Percentiles rank a stretch among this genome's conserved stretches.
These are phyloP conservation scores for Cryptococcus sp. DNA, from an alignment of 1,284 basidiomycete species.

Conservation along the genomic window DNA sequence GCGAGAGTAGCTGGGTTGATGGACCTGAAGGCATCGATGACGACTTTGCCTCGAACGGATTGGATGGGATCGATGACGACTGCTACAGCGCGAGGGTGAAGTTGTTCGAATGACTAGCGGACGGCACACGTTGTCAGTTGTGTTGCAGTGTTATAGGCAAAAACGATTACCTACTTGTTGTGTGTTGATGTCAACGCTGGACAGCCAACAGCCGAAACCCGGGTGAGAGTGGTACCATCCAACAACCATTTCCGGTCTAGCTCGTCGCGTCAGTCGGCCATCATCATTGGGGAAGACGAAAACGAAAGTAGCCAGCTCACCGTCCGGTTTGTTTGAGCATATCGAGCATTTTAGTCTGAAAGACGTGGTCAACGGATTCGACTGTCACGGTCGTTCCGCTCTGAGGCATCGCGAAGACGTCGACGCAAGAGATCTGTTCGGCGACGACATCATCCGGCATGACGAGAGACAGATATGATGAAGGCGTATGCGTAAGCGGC, in stretches of 20 bases:
- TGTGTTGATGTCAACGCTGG: slow-evolving; percentile 98
- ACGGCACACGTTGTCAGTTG: slow-evolving; percentile 2
- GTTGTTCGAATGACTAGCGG: slow-evolving; percentile 88
- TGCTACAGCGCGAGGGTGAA: slow-evolving; percentile 92
- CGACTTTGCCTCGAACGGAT: slow-evolving; percentile 97
- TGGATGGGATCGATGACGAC: slow-evolving; percentile 99
- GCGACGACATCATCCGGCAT: too few relatives aligned
- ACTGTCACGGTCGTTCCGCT: slow-evolving; percentile 98
- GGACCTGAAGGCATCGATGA: slow-evolving; percentile 97
- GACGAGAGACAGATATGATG: neutral
- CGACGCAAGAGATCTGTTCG: slow-evolving; percentile 71
- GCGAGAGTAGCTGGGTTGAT: slow-evolving; percentile 82
- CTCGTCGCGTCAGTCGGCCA: neutral
- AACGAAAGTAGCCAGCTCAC: slow-evolving; percentile 56
- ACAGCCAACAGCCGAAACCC: slow-evolving; percentile 99
- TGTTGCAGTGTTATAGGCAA: neutral
- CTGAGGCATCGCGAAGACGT: slow-evolving; percentile 99
- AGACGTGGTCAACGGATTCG: slow-evolving; percentile 98
- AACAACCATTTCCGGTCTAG: slow-evolving; percentile 95
- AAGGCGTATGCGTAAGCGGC: neutral
- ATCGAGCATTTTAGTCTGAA: slow-evolving; percentile 98
- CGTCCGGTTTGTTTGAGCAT: slow-evolving; percentile 99
- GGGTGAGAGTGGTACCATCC: slow-evolving; percentile 99
- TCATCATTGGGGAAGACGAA: neutral
- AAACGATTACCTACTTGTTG: slow-evolving; percentile 71